phyloP scores from a whole-genome alignment of 768 basidiomycete genomes.

The Termitomyces sp. region DNA sequence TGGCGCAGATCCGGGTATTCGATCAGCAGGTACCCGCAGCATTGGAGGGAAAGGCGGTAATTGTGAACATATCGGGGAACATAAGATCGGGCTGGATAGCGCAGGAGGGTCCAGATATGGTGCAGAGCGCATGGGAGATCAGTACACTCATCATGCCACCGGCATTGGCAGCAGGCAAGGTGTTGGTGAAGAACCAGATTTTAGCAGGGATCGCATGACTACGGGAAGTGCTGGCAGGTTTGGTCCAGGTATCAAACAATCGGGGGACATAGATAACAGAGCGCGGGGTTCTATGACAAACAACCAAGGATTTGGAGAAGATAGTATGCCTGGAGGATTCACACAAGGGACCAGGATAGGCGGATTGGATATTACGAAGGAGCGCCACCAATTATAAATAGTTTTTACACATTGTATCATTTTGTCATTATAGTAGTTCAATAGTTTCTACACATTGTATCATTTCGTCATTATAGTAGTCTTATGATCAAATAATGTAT shows the following conservation, averaged over 20 bases:
- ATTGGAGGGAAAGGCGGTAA: background rate
- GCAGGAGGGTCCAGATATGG: background rate
- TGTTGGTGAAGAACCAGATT: background rate
- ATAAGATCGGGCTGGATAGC: background rate
- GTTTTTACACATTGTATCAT: no score
- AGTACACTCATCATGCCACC: background rate
- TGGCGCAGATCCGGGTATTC: conserved; percentile 1
- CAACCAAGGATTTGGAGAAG: background rate
- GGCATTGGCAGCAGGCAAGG: conserved; percentile 4
- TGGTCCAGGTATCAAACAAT: background rate
- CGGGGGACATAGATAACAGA: background rate
- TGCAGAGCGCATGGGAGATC: background rate
- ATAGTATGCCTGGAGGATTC: conserved; percentile 8
- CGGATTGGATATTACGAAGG: background rate
- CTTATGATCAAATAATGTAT: background rate
- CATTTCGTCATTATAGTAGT: no score
- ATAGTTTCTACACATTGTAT: no score
- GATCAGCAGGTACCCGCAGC: background rate
- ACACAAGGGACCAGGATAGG: background rate
- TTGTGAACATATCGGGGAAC: conserved; percentile 1
- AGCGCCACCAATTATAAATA: background rate
- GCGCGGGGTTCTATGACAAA: background rate
- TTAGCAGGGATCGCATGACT: background rate
- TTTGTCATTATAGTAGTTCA: no score
- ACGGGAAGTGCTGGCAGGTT: background rate